Base-by-base conservation (phyloP, 1,284 basidiomycete genomes). In the Testicularia cyperi region DNA sequence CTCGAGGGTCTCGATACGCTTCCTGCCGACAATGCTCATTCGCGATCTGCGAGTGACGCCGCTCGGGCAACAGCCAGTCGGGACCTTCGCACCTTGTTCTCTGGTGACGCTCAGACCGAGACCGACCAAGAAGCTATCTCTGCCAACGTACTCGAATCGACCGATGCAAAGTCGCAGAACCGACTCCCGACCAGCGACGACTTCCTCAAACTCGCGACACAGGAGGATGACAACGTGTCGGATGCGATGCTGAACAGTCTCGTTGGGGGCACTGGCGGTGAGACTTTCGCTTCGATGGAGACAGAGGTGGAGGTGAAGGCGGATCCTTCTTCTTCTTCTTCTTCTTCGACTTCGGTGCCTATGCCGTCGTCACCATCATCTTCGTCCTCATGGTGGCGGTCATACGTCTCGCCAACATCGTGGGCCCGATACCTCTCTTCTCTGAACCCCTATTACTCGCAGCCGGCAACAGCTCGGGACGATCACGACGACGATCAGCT, bases 391-490 rank as follows among this genome's bases (percentile, higher is more conserved):
- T 8, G 25, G 8, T 35, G 33, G 33, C 16, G 20, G 10, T 20
- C 33, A 6, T 35, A 35, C 20, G 33, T 35, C 33, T 35, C 33
- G 10, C 53, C 53, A 4, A 37, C 58, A 2, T 10, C 15, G 0
- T 62, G 58, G 58, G 25, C 47, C 1, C 3, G 24, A 4, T 62
- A 62, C 25, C 52, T 62, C 1, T 62, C 52, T 18, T 56, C 55
- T 7, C 27, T 61, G 3, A 62, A 61, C 28, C 56, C 53, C 1
- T 65, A 56, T 41, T 57, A 57, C 31, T 34, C 51, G 35, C 20
- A 24, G 24, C 29, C 37, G 14, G 14, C 22, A 22, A 16, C 20
- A 18, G 23, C 13, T 18, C 16, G 15, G 6, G 21, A 14, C 30
- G 30, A 33, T 12, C 43, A 45, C 7, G 42, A 29, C 6, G 53